phyloP scores from a whole-genome alignment of 179 eudicot species.

The Dionaea muscipula region DNA sequence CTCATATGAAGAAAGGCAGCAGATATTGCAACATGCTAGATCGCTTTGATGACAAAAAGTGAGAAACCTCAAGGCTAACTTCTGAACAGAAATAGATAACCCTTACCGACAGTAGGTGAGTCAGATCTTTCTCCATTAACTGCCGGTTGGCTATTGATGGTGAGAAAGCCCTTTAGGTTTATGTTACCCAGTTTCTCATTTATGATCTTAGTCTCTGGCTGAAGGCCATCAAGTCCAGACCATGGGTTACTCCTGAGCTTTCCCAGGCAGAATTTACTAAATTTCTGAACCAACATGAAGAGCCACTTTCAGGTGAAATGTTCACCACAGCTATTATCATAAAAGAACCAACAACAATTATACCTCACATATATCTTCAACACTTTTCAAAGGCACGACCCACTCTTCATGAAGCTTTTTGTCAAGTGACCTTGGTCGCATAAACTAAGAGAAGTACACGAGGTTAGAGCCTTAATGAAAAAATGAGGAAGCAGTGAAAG shows the following conservation, averaged over 20 bases:
- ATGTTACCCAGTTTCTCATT: slow-evolving; percentile 53
- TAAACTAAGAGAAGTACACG: slow-evolving; percentile 33
- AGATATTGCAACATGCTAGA: too few species aligned
- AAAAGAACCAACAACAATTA: background rate
- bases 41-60: too few species aligned
- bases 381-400: slow-evolving; percentile 64
- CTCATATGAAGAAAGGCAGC: too few species aligned
- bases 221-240: slow-evolving; percentile 95
- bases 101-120: slow-evolving; percentile 74
- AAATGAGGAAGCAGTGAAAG: background rate
- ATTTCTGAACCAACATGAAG: slow-evolving; percentile 40
- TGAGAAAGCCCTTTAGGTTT: slow-evolving; percentile 79
- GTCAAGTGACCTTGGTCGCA: slow-evolving; percentile 79
- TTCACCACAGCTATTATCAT: background rate
- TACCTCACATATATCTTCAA: slow-evolving; percentile 77
- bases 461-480: background rate
- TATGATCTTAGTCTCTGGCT: slow-evolving; percentile 90
- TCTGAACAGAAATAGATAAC: background rate
- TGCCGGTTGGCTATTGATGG: slow-evolving; percentile 94
- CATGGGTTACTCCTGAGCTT: slow-evolving; percentile 79
- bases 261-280: slow-evolving; percentile 70
- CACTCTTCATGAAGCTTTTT: slow-evolving; percentile 89
- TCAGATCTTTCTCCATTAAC: slow-evolving; percentile 87
- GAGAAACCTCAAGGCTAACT: too few species aligned
- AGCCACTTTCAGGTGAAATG: background rate